phyloP scores from a whole-genome alignment of 2,329 filamentous ascomycete species.

The Fusarium pseudonygamai region DNA sequence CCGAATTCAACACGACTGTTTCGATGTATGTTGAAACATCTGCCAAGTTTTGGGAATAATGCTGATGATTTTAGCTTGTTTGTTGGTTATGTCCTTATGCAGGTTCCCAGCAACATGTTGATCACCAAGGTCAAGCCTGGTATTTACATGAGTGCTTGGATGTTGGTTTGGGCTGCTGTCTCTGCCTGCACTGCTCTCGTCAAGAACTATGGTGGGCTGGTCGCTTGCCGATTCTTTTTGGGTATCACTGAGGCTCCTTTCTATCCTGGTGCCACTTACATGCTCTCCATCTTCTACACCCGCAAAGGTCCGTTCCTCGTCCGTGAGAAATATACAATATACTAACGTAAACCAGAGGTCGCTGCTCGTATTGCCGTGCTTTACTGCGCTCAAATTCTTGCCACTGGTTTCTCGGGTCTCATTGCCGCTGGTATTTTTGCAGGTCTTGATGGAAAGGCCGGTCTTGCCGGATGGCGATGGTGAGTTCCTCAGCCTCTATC shows the following conservation, averaged over 20 bases:
- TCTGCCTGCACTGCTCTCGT: slow-evolving; percentile 51
- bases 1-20: slow-evolving; percentile 61
- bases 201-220: slow-evolving; percentile 47
- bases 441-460: slow-evolving; percentile 53
- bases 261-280: slow-evolving; percentile 52
- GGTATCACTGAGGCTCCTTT: slow-evolving; percentile 54
- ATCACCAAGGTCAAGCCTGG: slow-evolving; percentile 53
- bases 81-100: slow-evolving; percentile 57
- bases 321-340: accelerated
- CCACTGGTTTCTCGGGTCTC: slow-evolving; percentile 73
- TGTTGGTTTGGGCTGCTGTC: slow-evolving; percentile 53
- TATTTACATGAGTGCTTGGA: slow-evolving; percentile 54
- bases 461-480: slow-evolving; percentile 71
- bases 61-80: slow-evolving; percentile 42
- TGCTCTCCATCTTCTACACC: slow-evolving; percentile 48
- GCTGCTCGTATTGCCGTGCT: slow-evolving; percentile 68
- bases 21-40: slow-evolving; percentile 44
- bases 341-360: slow-evolving; percentile 62
- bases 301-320: slow-evolving; percentile 38
- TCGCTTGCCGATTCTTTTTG: slow-evolving; percentile 51
- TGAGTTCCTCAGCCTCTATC: not conserved
- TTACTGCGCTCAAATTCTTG: slow-evolving; percentile 70
- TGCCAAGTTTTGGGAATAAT: too few species aligned
- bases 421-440: slow-evolving; percentile 69
- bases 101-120: slow-evolving; percentile 54